Evolutionary conservation across 2,329 filamentous ascomycete genomes (phyloP), one percentile per base, ranked within the genome.

Genomic region (Sporothrix pallida): DNA sequence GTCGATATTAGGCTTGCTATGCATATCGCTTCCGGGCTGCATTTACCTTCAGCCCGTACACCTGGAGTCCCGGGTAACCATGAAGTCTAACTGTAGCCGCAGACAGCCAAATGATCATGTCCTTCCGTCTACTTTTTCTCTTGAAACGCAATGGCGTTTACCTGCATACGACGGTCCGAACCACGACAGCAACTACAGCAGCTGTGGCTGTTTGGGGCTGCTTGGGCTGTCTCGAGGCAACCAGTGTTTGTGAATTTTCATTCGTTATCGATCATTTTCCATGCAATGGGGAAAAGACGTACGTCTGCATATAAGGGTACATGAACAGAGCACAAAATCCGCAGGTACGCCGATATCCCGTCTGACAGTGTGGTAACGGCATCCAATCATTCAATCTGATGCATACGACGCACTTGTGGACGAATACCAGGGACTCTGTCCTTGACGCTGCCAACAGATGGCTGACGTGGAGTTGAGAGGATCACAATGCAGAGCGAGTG

Each of bases 131-230:
- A 15, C 2, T 7, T 37, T 7, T 68, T 68, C 17, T 20, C 46
- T 52, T 52, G 46, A 68, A 68, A 68, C 65, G 65, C 23, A 52
- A 52, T 52, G 46, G 23, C 46, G 65, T 68, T 13, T 52, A 37
- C 46, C 46, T 68, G 65, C 65, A 52, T 52, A 52, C 26, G 46
- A 17, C 13, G 46, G 62, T 26, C 46, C 23, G 46, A 52, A 52
- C 8, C 48, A 68, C 63, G 15, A 17, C 65, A 37, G 46, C 46
- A 37, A 26, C 1, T 31, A 42, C 0, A 12, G 10, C 0, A 12
- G 10, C n/a, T 48, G 2, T 9, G 42, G 42, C 62, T 68, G 7
- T 20, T 37, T 37, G 31, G 31, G 2, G 31, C 31, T 37, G 31
- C 3, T 37, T n/a, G 20, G 63, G 42, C 44, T 67, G 20, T 50